Evolutionary conservation across 371 early-diverging fungal species (phyloP).

Genomic region (Haplosporangium sp.): DNA sequence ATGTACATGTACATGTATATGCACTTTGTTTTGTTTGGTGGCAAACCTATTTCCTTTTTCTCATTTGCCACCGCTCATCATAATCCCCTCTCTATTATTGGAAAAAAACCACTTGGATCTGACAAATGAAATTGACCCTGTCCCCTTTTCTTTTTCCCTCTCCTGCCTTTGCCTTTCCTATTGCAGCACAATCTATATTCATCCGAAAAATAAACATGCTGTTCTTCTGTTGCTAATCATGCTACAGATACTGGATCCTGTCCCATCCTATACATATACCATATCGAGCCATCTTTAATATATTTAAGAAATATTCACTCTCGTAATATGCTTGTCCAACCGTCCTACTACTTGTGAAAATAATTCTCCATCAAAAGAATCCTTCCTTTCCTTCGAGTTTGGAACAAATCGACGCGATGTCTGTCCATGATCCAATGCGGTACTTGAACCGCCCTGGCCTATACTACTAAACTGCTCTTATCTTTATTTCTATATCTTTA

Average conservation of each 20-base stretch:
- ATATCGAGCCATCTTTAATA: too few relatives aligned
- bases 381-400: too few relatives aligned
- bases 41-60: conserved; percentile 9
- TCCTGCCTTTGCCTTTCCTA: background rate
- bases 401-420: too few relatives aligned
- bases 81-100: background rate
- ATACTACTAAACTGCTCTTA: background rate
- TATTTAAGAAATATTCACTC: too few relatives aligned
- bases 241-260: background rate
- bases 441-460: background rate
- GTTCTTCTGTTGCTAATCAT: background rate
- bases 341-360: too few relatives aligned
- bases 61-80: conserved; percentile 19
- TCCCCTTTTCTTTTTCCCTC: too few relatives aligned
- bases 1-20: background rate
- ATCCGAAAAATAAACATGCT: too few relatives aligned
- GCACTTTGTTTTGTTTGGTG: conserved; percentile 20
- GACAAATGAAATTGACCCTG: too few relatives aligned
- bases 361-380: too few relatives aligned
- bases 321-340: too few relatives aligned
- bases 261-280: background rate
- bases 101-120: too few relatives aligned
- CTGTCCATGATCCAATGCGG: background rate
- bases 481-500: background rate
- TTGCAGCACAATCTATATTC: background rate